Evolutionary conservation across 306 rosid genomes (phyloP).

Genomic region (Nissolia schottii): DNA sequence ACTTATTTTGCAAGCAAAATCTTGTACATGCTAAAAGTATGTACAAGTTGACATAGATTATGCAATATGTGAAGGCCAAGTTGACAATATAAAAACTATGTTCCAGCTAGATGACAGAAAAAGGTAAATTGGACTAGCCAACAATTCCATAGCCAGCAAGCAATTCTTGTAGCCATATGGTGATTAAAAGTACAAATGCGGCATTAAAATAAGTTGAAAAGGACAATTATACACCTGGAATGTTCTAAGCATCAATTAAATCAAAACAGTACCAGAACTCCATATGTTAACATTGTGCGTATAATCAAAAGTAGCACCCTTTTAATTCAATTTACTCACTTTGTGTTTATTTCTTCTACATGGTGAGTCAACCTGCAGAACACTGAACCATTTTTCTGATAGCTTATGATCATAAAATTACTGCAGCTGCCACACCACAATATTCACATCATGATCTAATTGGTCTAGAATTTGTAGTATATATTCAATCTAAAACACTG

Average conservation of each 20-base stretch:
- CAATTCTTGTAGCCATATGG: neutral
- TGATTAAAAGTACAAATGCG: neutral
- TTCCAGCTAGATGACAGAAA: neutral
- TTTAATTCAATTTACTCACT: neutral
- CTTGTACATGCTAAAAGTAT: too few relatives aligned
- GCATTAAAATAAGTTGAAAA: neutral
- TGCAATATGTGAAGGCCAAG: neutral
- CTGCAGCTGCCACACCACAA: neutral
- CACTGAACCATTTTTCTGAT: neutral
- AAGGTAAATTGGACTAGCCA: neutral
- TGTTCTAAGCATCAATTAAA: neutral
- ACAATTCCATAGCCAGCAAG: neutral
- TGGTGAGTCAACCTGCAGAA: neutral
- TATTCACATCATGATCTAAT: conserved; percentile 6
- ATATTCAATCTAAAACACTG: neutral
- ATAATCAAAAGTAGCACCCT: neutral
- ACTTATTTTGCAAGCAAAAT: neutral
- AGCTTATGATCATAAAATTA: neutral
- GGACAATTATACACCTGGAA: neutral
- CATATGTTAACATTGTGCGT: neutral
- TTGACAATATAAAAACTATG: neutral
- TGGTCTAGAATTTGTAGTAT: neutral
- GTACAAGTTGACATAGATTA: neutral
- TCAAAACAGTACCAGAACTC: neutral
- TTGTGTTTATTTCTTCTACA: neutral